Base-by-base conservation (phyloP, 441 rosid species). In the Jatropha multifida region DNA sequence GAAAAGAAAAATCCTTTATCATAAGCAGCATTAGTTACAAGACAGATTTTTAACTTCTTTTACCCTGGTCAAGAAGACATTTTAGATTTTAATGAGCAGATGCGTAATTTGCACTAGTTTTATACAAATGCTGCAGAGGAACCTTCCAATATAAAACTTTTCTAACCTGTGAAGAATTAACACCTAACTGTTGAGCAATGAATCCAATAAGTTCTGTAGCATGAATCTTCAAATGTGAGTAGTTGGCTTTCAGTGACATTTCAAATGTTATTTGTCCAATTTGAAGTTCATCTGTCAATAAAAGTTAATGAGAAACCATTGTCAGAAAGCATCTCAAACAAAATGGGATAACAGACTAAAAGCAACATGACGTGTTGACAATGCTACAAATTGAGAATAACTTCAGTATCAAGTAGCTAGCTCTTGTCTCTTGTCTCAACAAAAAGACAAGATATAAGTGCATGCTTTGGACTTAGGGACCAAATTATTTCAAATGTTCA, bases 231-330 rank as follows among this genome's bases (percentile, higher is more conserved):
- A 93, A 82, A 83, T 88, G 82, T 0, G 90, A 86, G 54, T 77
- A 71, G 78, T 83, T 88, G 72, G 82, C 75, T 67, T 80, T 85
- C 73, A 93, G 74, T 69, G 81, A 86, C 75, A 95, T 80, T 63
- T 89, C 88, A 81, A 93, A 85, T 71, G 79, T 82, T 84, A 95
- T 86, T 81, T 79, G 80, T 76, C 91, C 87, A 80, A 92, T 86
- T 73, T 83, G 85, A 65, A 41, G 58, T 74, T 68, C 88, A 64
- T 81, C 89, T 88, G 87, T 60, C 51, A 27, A 80, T 58, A 23
- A 75, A 77, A 51, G 81, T 65, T 54, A n/a, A 78, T 67, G 32
- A 79, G 75, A 51, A 76, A 72, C 15, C 41, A 69, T 32, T 63
- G 67, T 52, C 65, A 66, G 44, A 81, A 69, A 71, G 60, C 42